A percentile compares a stretch with the other conserved stretches of the same genome.
phyloP scores from a whole-genome alignment of 805 yeast genomes.

The Suhomyces faveliae region DNA sequence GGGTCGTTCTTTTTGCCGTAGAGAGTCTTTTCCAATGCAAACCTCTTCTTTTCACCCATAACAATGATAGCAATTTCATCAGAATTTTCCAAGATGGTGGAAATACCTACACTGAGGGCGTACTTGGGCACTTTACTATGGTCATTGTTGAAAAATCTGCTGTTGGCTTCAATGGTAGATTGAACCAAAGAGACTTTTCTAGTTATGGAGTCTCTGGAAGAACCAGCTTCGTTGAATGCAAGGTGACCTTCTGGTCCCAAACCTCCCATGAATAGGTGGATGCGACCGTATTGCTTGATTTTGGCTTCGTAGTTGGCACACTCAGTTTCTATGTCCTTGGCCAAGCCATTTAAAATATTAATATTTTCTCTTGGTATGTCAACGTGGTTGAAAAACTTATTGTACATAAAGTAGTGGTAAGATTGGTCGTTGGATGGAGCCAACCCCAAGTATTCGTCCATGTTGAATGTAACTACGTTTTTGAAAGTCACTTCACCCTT shows the following conservation, averaged over 20 bases:
- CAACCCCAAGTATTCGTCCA: slow-evolving; percentile 59
- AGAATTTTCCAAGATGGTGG: slow-evolving; percentile 56
- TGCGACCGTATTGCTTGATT: slow-evolving; percentile 48
- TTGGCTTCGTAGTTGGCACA: slow-evolving; percentile 49
- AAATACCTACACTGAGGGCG: slow-evolving; percentile 56
- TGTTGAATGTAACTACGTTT: slow-evolving; percentile 58
- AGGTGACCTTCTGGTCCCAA: slow-evolving; percentile 62
- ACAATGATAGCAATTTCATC: slow-evolving; percentile 52
- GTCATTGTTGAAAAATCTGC: slow-evolving; percentile 51
- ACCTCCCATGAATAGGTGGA: slow-evolving; percentile 57
- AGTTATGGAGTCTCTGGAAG: slow-evolving; percentile 44
- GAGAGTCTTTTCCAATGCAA: slow-evolving; percentile 48
- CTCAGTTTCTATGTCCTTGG: slow-evolving; percentile 44
- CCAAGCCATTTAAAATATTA: slow-evolving; percentile 53
- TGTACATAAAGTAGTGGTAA: slow-evolving; percentile 57
- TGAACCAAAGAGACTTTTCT: slow-evolving; percentile 47
- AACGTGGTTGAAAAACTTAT: slow-evolving; percentile 54
- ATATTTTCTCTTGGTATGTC: slow-evolving; percentile 53
- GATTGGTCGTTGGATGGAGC: slow-evolving; percentile 48
- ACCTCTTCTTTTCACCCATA: slow-evolving; percentile 46
- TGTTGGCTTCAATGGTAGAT: slow-evolving; percentile 52
- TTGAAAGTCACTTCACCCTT: slow-evolving; percentile 43
- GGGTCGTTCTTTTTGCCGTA: slow-evolving; percentile 37
- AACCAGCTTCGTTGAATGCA: slow-evolving; percentile 60
- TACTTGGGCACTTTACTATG: slow-evolving; percentile 46